These are phyloP conservation scores for Penicillium sp. DNA, from an alignment of 2,329 filamentous ascomycete species.

Conservation along the genomic window DNA sequence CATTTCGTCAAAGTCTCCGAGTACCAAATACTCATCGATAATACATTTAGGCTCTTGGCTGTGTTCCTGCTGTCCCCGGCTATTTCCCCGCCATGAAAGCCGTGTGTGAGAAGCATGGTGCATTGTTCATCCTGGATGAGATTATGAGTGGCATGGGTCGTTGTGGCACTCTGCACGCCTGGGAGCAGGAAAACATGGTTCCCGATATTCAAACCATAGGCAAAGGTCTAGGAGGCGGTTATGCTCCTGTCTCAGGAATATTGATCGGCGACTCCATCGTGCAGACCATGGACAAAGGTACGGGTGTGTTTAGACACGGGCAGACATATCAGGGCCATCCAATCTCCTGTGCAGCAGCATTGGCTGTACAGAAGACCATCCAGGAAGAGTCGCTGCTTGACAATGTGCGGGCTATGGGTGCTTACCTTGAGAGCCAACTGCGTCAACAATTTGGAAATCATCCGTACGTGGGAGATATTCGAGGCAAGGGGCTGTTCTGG, in stretches of 20 bases:
- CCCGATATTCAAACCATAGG: conserved; percentile 59
- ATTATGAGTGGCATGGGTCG: conserved; percentile 64
- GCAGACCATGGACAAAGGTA: conserved; percentile 46
- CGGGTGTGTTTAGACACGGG: conserved; percentile 52
- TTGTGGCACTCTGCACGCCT: conserved; percentile 55
- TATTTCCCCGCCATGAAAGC: conserved; percentile 65
- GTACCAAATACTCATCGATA: not conserved
- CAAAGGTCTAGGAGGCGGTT: conserved; percentile 57
- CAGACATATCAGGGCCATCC: conserved; percentile 60
- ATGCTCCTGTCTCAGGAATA: conserved; percentile 52
- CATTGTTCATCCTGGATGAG: conserved; percentile 74
- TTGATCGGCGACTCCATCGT: conserved; percentile 50
- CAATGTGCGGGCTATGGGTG: conserved; percentile 56
- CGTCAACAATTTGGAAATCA: conserved; percentile 43
- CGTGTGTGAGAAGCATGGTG: conserved; percentile 66
- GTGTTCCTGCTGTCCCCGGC: conserved; percentile 60
- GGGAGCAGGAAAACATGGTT: conserved; percentile 55
- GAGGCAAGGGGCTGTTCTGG: conserved; percentile 57
- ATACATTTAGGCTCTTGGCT: conserved; percentile 56
- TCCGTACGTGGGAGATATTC: conserved; percentile 54
- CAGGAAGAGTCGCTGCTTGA: conserved; percentile 53
- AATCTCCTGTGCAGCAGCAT: conserved; percentile 53
- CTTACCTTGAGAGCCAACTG: conserved; percentile 41
- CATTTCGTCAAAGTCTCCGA: not conserved
- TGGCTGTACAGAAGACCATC: conserved; percentile 60